Evolutionary conservation across 2,329 filamentous ascomycete species (phyloP), one percentile per base, ranked within the genome.

Genomic region (Xylaria sp.): DNA sequence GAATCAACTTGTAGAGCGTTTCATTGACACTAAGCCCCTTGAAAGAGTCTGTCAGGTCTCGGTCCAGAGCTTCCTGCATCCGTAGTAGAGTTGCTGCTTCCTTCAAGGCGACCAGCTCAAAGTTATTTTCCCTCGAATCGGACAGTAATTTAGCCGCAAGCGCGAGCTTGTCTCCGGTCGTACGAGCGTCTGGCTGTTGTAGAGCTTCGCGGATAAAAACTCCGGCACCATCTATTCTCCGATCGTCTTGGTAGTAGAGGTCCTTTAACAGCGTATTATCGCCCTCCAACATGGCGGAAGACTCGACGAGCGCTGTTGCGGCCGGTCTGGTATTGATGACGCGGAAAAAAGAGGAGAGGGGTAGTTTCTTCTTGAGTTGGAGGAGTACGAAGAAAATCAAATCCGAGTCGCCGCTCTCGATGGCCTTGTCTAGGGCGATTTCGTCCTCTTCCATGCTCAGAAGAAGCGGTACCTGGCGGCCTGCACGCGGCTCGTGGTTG

Each of bases 361-460:
- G 93, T 8, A 98, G 86, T 78, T 97, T 97, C 80, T 93, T 93
- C 82, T 94, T 96, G 44, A 99, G 84, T 69, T 95, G 91, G 8
- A 97, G 83, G 6, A 99, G 86, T 5, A 99, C 96, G 76, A 91
- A 94, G 74, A 93, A 91, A n/a, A 97, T 89, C 1, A 99, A 86
- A 74, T 99, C 96, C 0, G 94, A 95, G 77, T 99, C 96, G 21
- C 95, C 95, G 69, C 93, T 97, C 79, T 98, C 94, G 68, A 98
- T 93, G 10, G 96, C 95, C 80, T 98, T 99, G 83, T 98, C 95
- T 0, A 99, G 87, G 0, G 96, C 96, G 48, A 98, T 90, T 72
- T 94, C 93, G 72, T 98, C 95, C 79, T 99, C 94, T 75, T 97
- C 94, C 93, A 98, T 98, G 78, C 88, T 94, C 50, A 99, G 85